Conservation (phyloP, 2,329 filamentous ascomycete genomes). For the Pseudopithomyces maydicus region DNA sequence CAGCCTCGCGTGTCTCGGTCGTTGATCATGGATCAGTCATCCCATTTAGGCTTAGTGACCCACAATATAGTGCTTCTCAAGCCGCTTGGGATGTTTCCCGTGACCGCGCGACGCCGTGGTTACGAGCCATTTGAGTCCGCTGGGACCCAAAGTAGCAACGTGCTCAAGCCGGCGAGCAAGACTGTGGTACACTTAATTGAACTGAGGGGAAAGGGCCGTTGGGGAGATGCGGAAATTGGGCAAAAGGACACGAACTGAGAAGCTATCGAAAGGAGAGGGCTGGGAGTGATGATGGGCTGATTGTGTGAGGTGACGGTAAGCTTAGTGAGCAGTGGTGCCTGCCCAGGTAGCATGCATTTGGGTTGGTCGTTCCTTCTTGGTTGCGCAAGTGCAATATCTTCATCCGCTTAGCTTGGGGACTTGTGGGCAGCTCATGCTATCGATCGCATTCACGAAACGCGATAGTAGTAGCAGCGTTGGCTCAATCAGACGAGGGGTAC, state of each 20-base stretch:
- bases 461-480: neutral
- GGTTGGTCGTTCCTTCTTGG: too few species aligned
- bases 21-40: neutral
- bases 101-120: constrained; percentile 5
- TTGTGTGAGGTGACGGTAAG: neutral
- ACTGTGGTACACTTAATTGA: too few species aligned
- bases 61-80: neutral
- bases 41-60: neutral
- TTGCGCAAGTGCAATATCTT: neutral
- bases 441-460: neutral
- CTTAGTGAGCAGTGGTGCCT: neutral
- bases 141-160: neutral
- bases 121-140: neutral
- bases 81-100: neutral
- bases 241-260: too few species aligned
- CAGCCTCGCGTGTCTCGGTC: neutral
- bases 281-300: too few species aligned
- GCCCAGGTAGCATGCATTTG: too few species aligned
- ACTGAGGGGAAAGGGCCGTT: too few species aligned
- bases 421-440: neutral
- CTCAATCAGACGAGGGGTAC: neutral
- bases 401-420: neutral
- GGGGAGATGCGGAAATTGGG: too few species aligned
- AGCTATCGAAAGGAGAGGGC: too few species aligned
- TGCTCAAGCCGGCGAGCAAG: too few species aligned